A percentile compares a stretch with the other conserved stretches of the same genome.
These are phyloP conservation scores for Penicillium sp. DNA, from an alignment of 2,329 filamentous ascomycete genomes.

Conservation along the genomic window DNA sequence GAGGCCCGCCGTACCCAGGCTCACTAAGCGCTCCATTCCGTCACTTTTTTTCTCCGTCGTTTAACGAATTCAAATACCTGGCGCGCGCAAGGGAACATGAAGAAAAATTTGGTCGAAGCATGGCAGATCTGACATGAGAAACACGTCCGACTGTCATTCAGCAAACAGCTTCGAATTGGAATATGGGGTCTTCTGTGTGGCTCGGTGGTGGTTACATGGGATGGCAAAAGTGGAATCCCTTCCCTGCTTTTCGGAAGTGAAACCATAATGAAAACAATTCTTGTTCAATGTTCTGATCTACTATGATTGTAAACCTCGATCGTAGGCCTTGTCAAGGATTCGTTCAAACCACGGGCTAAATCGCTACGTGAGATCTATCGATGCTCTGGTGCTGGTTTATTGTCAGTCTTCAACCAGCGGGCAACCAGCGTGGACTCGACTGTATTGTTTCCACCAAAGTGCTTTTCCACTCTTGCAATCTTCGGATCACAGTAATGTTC, in stretches of 20 bases:
- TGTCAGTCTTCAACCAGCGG: too few relatives aligned
- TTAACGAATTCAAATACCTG: slow-evolving; percentile 23
- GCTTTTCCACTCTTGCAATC: too few relatives aligned
- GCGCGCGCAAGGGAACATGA: slow-evolving; percentile 20
- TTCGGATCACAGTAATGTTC: too few relatives aligned
- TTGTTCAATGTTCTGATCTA: slow-evolving; percentile 15
- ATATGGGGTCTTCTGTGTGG: slow-evolving; percentile 18
- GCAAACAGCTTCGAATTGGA: slow-evolving; percentile 22
- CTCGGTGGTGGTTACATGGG: slow-evolving; percentile 21
- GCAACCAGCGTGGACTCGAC: too few relatives aligned
- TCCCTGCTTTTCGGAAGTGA: slow-evolving; percentile 19
- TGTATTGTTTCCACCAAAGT: too few relatives aligned
- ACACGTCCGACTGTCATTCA: slow-evolving; percentile 8
- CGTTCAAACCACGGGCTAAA: too few relatives aligned
- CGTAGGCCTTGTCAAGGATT: neutral
- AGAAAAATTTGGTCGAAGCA: slow-evolving; percentile 15
- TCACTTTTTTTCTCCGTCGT: slow-evolving; percentile 23
- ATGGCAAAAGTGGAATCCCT: slow-evolving; percentile 25
- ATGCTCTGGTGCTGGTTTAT: too few relatives aligned
- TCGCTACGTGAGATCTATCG: too few relatives aligned
- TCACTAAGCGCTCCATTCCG: slow-evolving; percentile 50
- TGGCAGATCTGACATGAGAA: slow-evolving; percentile 8
- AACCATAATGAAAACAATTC: slow-evolving; percentile 26
- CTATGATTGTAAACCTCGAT: neutral
- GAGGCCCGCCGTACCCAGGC: slow-evolving; percentile 73